Conservation (phyloP, 805 yeast genomes). For the Candida sonorensis region DNA sequence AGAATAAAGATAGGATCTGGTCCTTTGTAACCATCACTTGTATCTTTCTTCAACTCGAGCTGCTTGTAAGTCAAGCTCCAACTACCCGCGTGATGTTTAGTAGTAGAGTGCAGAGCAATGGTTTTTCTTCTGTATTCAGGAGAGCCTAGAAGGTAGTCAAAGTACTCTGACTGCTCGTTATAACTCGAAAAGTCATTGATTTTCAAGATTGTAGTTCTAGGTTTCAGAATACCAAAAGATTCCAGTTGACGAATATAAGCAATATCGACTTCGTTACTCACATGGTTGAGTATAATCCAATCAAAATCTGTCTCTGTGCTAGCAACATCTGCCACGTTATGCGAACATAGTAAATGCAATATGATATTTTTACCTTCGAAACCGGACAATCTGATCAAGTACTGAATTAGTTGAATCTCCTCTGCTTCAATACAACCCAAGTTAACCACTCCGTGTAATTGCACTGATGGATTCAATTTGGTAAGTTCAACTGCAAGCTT, state of each 20-base stretch:
- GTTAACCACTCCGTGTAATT: slow-evolving; percentile 11
- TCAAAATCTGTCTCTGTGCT: slow-evolving; percentile 4
- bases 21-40: too few species aligned
- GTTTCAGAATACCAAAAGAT: slow-evolving; percentile 15
- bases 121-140: slow-evolving; percentile 14
- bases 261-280: slow-evolving; percentile 6
- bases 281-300: slow-evolving; percentile 17
- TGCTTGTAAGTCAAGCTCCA: slow-evolving; percentile 18
- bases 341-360: too few species aligned
- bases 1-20: slow-evolving; percentile 1
- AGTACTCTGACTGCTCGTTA: slow-evolving; percentile 2
- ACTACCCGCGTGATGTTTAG: slow-evolving; percentile 8
- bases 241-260: slow-evolving; percentile 15
- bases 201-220: slow-evolving; percentile 11
- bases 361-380: too few species aligned
- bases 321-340: too few species aligned
- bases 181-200: slow-evolving; percentile 5
- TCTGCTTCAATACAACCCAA: slow-evolving; percentile 2
- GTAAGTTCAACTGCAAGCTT: slow-evolving; percentile 11
- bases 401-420: slow-evolving; percentile 7
- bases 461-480: slow-evolving; percentile 8
- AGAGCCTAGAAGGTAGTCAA: slow-evolving; percentile 13
- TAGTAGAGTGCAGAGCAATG: too few species aligned
- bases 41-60: not conserved
- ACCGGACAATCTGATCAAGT: slow-evolving; percentile 15